Conservation (phyloP, 1,139 yeast genomes). For the Yamadazyma membranifaciens region DNA sequence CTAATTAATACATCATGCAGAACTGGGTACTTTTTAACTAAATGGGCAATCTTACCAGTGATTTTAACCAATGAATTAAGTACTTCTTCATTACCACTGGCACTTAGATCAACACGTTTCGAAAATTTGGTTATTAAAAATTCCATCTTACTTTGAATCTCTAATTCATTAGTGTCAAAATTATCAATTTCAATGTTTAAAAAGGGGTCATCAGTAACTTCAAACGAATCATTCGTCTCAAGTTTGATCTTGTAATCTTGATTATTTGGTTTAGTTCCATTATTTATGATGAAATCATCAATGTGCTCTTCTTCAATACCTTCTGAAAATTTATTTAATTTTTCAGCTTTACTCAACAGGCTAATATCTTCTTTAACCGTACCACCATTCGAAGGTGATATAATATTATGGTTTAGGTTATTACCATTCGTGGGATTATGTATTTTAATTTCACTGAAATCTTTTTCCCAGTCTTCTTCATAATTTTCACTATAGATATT, state of each 20-base stretch:
- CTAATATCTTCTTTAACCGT: slow-evolving; percentile 5
- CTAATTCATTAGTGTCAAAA: slow-evolving; percentile 45
- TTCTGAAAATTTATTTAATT: slow-evolving; percentile 32
- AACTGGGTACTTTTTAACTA: slow-evolving; percentile 40
- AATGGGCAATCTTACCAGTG: slow-evolving; percentile 41
- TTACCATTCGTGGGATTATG: not conserved
- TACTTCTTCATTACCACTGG: slow-evolving; percentile 31
- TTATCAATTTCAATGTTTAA: slow-evolving; percentile 38
- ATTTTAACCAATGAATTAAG: slow-evolving; percentile 32
- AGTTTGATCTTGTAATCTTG: not conserved
- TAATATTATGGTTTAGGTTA: not conserved
- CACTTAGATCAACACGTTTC: slow-evolving; percentile 30
- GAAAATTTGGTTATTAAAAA: slow-evolving; percentile 35
- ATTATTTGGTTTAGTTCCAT: not conserved
- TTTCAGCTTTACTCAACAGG: slow-evolving; percentile 23
- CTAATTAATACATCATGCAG: slow-evolving; percentile 45
- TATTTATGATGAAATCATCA: not conserved
- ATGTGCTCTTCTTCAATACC: slow-evolving; percentile 17
- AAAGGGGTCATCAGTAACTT: slow-evolving; percentile 32
- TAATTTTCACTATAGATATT: slow-evolving; percentile 25
- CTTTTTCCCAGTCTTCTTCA: slow-evolving; percentile 40
- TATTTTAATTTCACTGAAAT: slow-evolving; percentile 23
- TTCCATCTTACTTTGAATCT: slow-evolving; percentile 44
- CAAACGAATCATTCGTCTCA: not conserved
- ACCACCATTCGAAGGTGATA: not conserved